A percentile compares a stretch with the other conserved stretches of the same genome.
These are phyloP conservation scores for Macroventuria anomochaeta DNA, from an alignment of 2,329 filamentous ascomycete species.

Conservation along the genomic window DNA sequence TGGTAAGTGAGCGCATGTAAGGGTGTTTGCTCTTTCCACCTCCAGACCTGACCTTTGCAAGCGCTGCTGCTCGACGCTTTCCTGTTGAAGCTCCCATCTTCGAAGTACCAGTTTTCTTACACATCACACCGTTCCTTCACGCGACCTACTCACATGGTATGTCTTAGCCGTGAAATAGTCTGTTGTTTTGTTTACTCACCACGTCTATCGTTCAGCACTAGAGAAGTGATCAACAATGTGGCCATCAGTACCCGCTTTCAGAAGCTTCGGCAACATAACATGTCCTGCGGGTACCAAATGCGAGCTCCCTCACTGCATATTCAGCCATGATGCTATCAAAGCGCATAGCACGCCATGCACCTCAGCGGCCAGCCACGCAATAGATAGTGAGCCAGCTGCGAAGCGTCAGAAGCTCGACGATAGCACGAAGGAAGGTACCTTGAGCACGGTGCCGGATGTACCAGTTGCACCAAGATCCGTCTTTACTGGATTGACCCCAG, in stretches of 20 bases:
- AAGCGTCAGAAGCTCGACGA: slow-evolving; percentile 45
- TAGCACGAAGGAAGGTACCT: slow-evolving; percentile 13
- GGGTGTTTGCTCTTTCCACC: not conserved
- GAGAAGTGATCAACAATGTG: slow-evolving; percentile 32
- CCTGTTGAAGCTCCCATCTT: not conserved
- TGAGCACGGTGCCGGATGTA: not conserved
- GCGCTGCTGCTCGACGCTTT: not conserved
- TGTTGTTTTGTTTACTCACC: slow-evolving; percentile 3
- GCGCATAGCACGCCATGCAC: slow-evolving; percentile 4
- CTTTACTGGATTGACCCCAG: slow-evolving; percentile 36
- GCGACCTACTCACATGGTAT: slow-evolving; percentile 8
- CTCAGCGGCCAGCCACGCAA: not conserved
- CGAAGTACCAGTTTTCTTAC: not conserved
- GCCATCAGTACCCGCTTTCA: slow-evolving; percentile 36
- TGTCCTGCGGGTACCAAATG: slow-evolving; percentile 62
- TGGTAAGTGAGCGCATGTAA: not conserved
- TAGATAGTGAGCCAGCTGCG: slow-evolving; percentile 22
- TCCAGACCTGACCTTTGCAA: not conserved
- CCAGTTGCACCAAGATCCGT: slow-evolving; percentile 19
- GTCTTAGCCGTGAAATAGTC: slow-evolving; percentile 2
- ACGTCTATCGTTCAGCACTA: not conserved
- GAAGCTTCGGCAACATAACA: slow-evolving; percentile 34
- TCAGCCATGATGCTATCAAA: slow-evolving; percentile 56
- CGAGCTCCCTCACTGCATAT: slow-evolving; percentile 63
- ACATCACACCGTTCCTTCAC: not conserved